phyloP scores from a whole-genome alignment of 2,329 filamentous ascomycete species.

The Apiospora sp. region DNA sequence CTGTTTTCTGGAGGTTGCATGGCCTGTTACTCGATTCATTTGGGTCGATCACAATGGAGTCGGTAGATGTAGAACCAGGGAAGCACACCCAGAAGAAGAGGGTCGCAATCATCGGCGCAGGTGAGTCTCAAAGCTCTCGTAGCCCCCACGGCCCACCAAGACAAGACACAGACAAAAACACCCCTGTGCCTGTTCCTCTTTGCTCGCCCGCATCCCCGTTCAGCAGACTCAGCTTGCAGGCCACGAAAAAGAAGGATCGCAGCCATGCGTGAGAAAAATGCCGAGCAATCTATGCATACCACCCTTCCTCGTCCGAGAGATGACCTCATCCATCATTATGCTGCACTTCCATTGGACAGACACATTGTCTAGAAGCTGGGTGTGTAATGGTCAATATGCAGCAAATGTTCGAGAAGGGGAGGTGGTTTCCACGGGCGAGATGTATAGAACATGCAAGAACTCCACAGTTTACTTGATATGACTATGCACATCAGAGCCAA shows the following conservation, averaged over 20 bases:
- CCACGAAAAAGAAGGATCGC: not conserved
- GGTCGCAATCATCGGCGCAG: constrained; percentile 37
- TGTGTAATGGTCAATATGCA: not conserved
- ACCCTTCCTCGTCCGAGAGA: not conserved
- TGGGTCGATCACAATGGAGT: constrained; percentile 14
- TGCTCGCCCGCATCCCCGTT: not conserved
- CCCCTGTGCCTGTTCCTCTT: not conserved
- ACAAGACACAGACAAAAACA: not conserved
- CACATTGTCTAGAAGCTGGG: not conserved
- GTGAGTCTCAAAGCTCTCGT: constrained; percentile 31
- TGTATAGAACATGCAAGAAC: not conserved
- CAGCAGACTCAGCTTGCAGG: not conserved
- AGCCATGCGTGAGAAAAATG: not conserved
- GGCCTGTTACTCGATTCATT: constrained; percentile 2
- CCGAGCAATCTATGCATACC: not conserved
- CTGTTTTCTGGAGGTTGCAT: not conserved
- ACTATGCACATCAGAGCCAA: not conserved
- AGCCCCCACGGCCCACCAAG: not conserved
- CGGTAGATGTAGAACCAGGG: not conserved
- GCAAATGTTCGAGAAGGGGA: not conserved
- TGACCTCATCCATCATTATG: not conserved
- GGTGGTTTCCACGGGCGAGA: not conserved
- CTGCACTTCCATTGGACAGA: not conserved
- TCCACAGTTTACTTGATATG: not conserved
- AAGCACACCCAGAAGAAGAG: constrained; percentile 25